These are phyloP conservation scores for Neltuma alba DNA, from an alignment of 306 rosid genomes.

Conservation along the genomic window DNA sequence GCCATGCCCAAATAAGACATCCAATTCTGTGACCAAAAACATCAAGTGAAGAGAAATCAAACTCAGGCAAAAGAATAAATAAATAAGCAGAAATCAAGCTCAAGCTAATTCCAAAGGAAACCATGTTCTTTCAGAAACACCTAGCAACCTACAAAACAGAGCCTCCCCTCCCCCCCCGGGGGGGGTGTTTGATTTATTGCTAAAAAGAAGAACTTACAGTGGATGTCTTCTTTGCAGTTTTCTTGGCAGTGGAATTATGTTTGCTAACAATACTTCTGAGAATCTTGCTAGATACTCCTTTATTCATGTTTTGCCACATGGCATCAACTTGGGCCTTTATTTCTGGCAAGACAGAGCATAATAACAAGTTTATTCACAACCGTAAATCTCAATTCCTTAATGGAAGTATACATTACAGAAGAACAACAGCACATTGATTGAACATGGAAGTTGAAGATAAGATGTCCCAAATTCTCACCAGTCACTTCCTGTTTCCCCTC, in stretches of 20 bases:
- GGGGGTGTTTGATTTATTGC: too few species aligned
- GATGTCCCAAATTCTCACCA: constrained; percentile 47
- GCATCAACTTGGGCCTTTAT: constrained; percentile 80
- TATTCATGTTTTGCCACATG: constrained; percentile 92
- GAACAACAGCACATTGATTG: background rate
- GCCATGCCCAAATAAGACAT: constrained; percentile 76
- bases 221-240: constrained; percentile 60
- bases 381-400: constrained; percentile 16
- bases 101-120: constrained; percentile 26
- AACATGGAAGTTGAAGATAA: constrained; percentile 26
- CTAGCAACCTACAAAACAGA: constrained; percentile 5
- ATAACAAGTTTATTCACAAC: constrained; percentile 27
- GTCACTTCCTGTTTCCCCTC: constrained; percentile 49
- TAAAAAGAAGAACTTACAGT: constrained; percentile 57
- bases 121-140: background rate
- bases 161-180: too few species aligned
- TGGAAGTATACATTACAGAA: background rate
- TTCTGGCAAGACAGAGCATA: constrained; percentile 48
- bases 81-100: constrained; percentile 16
- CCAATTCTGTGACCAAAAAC: constrained; percentile 62
- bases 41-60: constrained; percentile 30
- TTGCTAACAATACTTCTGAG: constrained; percentile 57
- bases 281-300: constrained; percentile 68
- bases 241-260: constrained; percentile 46
- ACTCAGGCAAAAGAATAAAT: background rate